Base-by-base conservation (phyloP, 352 stramenopile species). In the Globisporangium takayamanum region DNA sequence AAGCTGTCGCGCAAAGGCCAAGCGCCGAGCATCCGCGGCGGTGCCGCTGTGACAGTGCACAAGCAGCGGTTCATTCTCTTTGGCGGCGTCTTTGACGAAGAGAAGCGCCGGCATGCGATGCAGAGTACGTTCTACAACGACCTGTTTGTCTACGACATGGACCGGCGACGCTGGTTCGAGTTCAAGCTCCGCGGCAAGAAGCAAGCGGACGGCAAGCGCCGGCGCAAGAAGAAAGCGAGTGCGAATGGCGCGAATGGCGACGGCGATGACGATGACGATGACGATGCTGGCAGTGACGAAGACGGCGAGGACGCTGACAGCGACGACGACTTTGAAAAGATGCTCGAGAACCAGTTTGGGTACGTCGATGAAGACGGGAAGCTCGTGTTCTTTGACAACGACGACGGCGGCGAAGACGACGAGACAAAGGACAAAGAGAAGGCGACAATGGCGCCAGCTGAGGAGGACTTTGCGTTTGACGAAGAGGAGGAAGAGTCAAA, bases 41-140 rank as follows among this genome's bases (percentile, higher is more conserved):
- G 88, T 4, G 85, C 81, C 7, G 73, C 87, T 5, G 85, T 95
- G 66, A 87, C 84, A 0, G 79, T 93, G 54, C 92, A 98, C 77
- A 98, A 98, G 71, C 93, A 97, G 70, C 87, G 92, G 28, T 94
- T 98, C 62, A 83, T 99, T 53, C 77, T 98, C n/a, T 99, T 98
- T 78, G 96, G 96, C 30, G 96, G 96, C 41, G 96, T 99, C 5
- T 88, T 93, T 53, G 95, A 98, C 68, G 78, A 94, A 64, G 94
- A 98, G 67, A 74, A 89, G 53, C 80, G 80, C 18, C 80, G 82
- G 20, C 83, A 94, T 52, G 60, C 80, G 36, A 90, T 94, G 55
- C 78, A 91, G 64, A 90, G 77, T 33, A 90, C 96, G 37, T 99
- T 99, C 77, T 99, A 97, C 75, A 97, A 98, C 70, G 95, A 99